Evolutionary conservation across 768 basidiomycete species (phyloP), one percentile per base, ranked within the genome.

Genomic region (Kwoniella mangroviensis): DNA sequence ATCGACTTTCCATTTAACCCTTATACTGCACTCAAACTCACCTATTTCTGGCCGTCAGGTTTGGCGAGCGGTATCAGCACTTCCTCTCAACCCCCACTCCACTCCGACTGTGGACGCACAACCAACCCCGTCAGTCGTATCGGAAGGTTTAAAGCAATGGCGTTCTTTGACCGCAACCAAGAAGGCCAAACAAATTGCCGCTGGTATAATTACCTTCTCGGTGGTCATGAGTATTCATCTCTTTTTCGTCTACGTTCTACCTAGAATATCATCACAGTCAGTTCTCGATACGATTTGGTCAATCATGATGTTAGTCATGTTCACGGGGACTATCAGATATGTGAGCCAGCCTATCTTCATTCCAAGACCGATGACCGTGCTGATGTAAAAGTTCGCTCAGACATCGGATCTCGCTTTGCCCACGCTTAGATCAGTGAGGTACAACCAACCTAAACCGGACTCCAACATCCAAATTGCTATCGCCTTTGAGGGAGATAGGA

Each of bases 11-110:
- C 17, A 21, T 21, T 41, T 45, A 42, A 12, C 26, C 45, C 61
- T 19, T 51, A 10, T 51, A 9, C 4, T 43, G 5, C 28, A 28
- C 12, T 12, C 65, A 49, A 56, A 42, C 34, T 24, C 24, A 34
- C 34, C 43, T 19, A 49, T n/a, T 28, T 41, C 4, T n/a, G 3
- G 24, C 3, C 21, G 19, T 40, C 42, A 66, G 65, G 56, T 49
- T 22, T 66, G 65, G 65, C 41, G 65, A 51, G 65, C 65, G 4
- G 65, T 66, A 19, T 66, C 65, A 3, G 55, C 65, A 21, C 56
- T 66, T 7, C 56, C 65, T n/a, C 54, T 56, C 22, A 56, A 66
- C 22, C 42, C 40, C 12, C 55, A 55, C 24, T 21, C 54, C 5
- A 12, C 63, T 17, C 42, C 59, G 2, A 15, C 34, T 5, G 21